These are phyloP conservation scores for Fusarium kyushuense DNA, from an alignment of 2,329 filamentous ascomycete species.

Conservation along the genomic window DNA sequence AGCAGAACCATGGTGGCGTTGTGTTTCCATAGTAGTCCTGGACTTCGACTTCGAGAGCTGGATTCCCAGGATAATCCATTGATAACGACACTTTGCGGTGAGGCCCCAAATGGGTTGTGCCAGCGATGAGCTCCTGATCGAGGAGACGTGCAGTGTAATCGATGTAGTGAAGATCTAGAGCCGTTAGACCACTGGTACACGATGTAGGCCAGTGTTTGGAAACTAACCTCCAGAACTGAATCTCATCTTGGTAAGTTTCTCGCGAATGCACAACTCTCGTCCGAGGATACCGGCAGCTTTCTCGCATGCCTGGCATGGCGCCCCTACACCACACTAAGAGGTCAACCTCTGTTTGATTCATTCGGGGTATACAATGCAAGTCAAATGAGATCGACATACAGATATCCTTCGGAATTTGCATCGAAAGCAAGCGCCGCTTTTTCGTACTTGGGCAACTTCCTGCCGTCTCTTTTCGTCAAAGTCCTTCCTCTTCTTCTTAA, in stretches of 20 bases:
- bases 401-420: constrained; percentile 48
- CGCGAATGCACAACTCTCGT: constrained; percentile 44
- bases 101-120: constrained; percentile 47
- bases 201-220: background rate
- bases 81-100: constrained; percentile 44
- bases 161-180: constrained; percentile 47
- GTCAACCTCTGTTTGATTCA: constrained; percentile 19
- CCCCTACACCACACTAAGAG: constrained; percentile 44
- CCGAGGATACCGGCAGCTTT: constrained; percentile 46
- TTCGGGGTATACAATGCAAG: background rate
- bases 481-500: constrained; percentile 48
- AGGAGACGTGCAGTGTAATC: constrained; percentile 47
- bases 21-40: constrained; percentile 45
- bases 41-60: constrained; percentile 41
- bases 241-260: constrained; percentile 47
- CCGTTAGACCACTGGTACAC: background rate
- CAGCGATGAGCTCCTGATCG: constrained; percentile 47
- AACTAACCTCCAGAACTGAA: constrained; percentile 46
- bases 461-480: constrained; percentile 45
- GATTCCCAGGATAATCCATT: constrained; percentile 47
- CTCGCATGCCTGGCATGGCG: constrained; percentile 44
- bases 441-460: constrained; percentile 47
- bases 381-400: constrained; percentile 30
- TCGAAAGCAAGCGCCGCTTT: constrained; percentile 46
- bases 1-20: constrained; percentile 46